Conservation (phyloP, 768 basidiomycete species). For the Leccinum ochraceum region DNA sequence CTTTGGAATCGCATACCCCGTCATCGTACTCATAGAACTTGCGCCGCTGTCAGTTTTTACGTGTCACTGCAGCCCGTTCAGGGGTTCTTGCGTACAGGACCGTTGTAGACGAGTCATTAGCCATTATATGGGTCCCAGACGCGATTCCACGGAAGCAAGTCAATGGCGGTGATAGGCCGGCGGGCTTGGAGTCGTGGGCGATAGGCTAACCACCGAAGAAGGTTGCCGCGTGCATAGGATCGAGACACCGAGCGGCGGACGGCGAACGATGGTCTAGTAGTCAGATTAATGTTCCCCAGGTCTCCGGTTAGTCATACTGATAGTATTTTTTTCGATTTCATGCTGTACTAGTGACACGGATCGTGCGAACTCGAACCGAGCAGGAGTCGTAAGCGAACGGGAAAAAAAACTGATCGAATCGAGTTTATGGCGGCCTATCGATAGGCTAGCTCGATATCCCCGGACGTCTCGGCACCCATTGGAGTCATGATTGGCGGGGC, state of each 20-base stretch:
- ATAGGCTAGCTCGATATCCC: constrained; percentile 5
- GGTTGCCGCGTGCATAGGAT: constrained; percentile 21
- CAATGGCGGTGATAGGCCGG: constrained; percentile 31
- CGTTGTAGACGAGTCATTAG: constrained; percentile 12
- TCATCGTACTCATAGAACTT: constrained; percentile 19
- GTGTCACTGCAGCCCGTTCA: constrained; percentile 17
- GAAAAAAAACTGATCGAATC: constrained; percentile 1
- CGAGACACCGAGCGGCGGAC: constrained; percentile 8
- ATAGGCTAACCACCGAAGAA: constrained; percentile 16
- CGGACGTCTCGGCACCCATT: constrained; percentile 11
- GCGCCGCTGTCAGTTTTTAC: constrained; percentile 34
- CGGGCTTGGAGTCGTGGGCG: constrained; percentile 8
- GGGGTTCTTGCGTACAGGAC: constrained; percentile 11
- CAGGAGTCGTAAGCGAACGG: constrained; percentile 13
- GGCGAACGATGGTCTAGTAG: constrained; percentile 5
- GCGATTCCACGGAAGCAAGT: constrained; percentile 19
- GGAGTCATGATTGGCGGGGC: constrained; percentile 6
- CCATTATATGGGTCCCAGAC: constrained; percentile 12
- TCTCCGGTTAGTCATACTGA: constrained; percentile 13
- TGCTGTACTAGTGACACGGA: constrained; percentile 8
- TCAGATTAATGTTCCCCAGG: constrained; percentile 2
- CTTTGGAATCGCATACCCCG: constrained; percentile 24
- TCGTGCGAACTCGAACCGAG: constrained; percentile 2
- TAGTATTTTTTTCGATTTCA: constrained; percentile 10
- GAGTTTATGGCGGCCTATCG: constrained; percentile 13